These are phyloP conservation scores for Cicer yamashitae DNA, from an alignment of 306 rosid species.

Conservation along the genomic window DNA sequence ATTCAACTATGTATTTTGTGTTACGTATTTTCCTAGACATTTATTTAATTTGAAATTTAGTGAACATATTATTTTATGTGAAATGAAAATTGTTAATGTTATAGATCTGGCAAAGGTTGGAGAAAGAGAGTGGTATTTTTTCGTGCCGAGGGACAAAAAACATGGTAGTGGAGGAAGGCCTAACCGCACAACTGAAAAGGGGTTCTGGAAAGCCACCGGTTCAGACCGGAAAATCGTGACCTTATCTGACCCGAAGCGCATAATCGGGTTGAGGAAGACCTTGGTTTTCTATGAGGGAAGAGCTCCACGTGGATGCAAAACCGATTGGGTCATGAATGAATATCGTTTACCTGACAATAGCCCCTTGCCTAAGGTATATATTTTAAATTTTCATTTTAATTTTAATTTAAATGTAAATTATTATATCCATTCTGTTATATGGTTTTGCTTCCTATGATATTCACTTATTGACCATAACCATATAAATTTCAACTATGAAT, in stretches of 20 bases:
- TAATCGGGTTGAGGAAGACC: constrained; percentile 85
- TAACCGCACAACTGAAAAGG: constrained; percentile 85
- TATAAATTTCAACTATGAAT: not conserved
- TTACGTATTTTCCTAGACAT: not conserved
- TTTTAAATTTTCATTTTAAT: not conserved
- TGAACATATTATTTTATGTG: not conserved
- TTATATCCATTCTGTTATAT: not conserved
- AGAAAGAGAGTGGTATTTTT: constrained; percentile 98
- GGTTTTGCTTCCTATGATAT: not conserved
- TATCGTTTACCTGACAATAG: constrained; percentile 84
- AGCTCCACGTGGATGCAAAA: constrained; percentile 85
- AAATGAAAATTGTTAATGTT: not conserved
- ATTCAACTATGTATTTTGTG: not conserved
- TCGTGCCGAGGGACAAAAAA: constrained; percentile 94
- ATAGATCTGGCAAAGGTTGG: constrained; percentile 78
- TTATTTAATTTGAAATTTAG: not conserved
- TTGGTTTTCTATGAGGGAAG: constrained; percentile 89
- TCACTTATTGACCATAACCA: constrained; percentile 3
- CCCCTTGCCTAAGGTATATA: constrained; percentile 58
- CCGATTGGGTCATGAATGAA: constrained; percentile 99
- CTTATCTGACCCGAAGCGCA: constrained; percentile 68
- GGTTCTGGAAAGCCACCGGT: constrained; percentile 98
- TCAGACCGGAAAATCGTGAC: constrained; percentile 81
- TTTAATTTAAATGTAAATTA: not conserved
- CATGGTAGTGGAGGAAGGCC: constrained; percentile 94